Conservation (phyloP, 2,329 filamentous ascomycete genomes). For the Ophiostoma tasmaniense region DNA sequence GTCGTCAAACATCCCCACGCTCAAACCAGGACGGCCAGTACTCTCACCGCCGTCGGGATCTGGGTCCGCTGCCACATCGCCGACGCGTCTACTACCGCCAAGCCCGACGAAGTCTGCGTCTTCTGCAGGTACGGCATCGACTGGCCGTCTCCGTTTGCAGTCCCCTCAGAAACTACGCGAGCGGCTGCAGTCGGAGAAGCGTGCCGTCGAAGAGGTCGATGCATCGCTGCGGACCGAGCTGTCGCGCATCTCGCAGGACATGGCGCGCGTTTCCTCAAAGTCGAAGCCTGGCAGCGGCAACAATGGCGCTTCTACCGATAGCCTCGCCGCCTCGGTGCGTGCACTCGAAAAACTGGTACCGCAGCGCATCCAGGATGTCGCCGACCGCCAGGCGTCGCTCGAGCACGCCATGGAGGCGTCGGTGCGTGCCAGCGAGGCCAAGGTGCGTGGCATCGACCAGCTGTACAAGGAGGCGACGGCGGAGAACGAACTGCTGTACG, state of each 20-base stretch:
- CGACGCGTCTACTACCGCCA: slow-evolving; percentile 23
- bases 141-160: slow-evolving; percentile 51
- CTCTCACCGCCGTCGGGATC: slow-evolving; percentile 6
- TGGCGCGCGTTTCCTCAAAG: slow-evolving; percentile 47
- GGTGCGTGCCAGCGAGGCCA: slow-evolving; percentile 65
- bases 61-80: slow-evolving; percentile 24
- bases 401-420: slow-evolving; percentile 63
- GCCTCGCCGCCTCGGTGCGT: slow-evolving; percentile 48
- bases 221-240: slow-evolving; percentile 65
- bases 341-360: slow-evolving; percentile 62
- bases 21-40: slow-evolving; percentile 27
- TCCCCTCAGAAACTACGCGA: slow-evolving; percentile 72
- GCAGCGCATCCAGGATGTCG: slow-evolving; percentile 48
- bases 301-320: background rate
- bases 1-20: slow-evolving; percentile 42
- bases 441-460: slow-evolving; percentile 75
- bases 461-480: slow-evolving; percentile 79
- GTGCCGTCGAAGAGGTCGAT: slow-evolving; percentile 61
- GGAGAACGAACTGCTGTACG: slow-evolving; percentile 88
- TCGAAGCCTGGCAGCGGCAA: background rate
- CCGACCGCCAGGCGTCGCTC: slow-evolving; percentile 52
- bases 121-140: background rate
- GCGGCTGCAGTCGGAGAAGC: slow-evolving; percentile 74
- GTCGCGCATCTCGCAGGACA: slow-evolving; percentile 70
- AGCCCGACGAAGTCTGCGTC: slow-evolving; percentile 30